A percentile compares a stretch with the other conserved stretches of the same genome.
phyloP scores from a whole-genome alignment of 148 eudicot genomes.

The Nyssa sinensis region DNA sequence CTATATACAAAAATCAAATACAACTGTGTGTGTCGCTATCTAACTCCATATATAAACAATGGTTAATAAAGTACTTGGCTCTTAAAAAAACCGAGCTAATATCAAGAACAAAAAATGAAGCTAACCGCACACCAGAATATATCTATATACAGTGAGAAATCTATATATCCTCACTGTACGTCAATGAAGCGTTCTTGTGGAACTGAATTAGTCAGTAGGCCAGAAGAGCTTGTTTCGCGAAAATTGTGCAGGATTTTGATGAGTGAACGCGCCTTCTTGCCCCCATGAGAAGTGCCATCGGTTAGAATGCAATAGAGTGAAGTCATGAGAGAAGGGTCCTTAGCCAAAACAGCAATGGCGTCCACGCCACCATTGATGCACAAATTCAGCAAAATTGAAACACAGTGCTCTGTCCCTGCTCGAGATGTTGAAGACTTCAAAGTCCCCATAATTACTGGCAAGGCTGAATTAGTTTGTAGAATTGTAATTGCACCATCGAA shows the following conservation, averaged over 20 bases:
- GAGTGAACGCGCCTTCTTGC: constrained; percentile 54
- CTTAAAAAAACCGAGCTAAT: constrained; percentile 35
- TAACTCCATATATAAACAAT: neutral
- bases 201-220: constrained; percentile 14
- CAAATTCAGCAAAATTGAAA: constrained; percentile 52
- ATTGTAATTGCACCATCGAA: constrained; percentile 51
- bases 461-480: constrained; percentile 22
- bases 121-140: neutral
- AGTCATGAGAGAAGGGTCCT: constrained; percentile 48
- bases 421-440: constrained; percentile 42
- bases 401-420: constrained; percentile 58
- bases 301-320: constrained; percentile 42
- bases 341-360: constrained; percentile 42
- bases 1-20: constrained; percentile 5
- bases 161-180: constrained; percentile 12
- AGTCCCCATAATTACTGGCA: constrained; percentile 23
- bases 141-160: neutral
- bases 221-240: constrained; percentile 53
- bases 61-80: constrained; percentile 21
- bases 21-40: neutral
- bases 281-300: constrained; percentile 55
- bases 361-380: constrained; percentile 48
- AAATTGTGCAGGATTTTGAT: constrained; percentile 57
- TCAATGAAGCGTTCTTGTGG: constrained; percentile 34
- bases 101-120: neutral